These are phyloP conservation scores for Leishmania lainsoni DNA, from an alignment of 208 protist genomes.

Conservation along the genomic window DNA sequence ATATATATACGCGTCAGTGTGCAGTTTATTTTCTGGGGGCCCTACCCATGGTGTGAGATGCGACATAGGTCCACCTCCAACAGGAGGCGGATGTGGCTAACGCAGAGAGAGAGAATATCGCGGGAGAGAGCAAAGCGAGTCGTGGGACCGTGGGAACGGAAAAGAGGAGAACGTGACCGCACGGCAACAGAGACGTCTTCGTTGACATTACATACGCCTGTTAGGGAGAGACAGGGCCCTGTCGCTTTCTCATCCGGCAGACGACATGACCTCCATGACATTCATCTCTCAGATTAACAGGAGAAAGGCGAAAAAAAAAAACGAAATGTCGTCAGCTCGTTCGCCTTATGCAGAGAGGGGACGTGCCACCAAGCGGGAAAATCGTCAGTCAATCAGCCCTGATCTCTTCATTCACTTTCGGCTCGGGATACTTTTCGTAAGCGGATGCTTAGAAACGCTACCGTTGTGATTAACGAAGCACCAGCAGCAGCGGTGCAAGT, in stretches of 20 bases:
- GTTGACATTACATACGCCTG: not conserved
- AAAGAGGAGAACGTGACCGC: not conserved
- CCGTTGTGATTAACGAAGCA: not conserved
- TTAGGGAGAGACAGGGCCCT: not conserved
- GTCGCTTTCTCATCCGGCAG: not conserved
- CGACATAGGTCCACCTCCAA: not conserved
- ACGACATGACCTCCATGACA: not conserved
- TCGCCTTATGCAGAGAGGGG: not conserved
- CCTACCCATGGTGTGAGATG: not conserved
- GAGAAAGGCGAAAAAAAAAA: not conserved
- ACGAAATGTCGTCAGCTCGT: not conserved
- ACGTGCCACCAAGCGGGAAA: not conserved
- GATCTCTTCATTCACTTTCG: not conserved
- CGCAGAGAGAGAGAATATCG: not conserved
- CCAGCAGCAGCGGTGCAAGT: not conserved
- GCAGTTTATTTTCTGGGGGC: not conserved
- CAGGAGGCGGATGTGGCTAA: not conserved
- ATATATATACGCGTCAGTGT: not conserved
- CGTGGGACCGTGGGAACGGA: not conserved
- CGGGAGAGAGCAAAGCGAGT: not conserved
- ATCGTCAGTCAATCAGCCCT: not conserved
- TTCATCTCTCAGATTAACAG: not conserved
- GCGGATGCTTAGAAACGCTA: not conserved
- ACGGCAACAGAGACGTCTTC: not conserved
- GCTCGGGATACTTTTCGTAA: not conserved